These are phyloP conservation scores for Geotrichum phurueaensis DNA, from an alignment of 1,139 yeast species.

Conservation along the genomic window DNA sequence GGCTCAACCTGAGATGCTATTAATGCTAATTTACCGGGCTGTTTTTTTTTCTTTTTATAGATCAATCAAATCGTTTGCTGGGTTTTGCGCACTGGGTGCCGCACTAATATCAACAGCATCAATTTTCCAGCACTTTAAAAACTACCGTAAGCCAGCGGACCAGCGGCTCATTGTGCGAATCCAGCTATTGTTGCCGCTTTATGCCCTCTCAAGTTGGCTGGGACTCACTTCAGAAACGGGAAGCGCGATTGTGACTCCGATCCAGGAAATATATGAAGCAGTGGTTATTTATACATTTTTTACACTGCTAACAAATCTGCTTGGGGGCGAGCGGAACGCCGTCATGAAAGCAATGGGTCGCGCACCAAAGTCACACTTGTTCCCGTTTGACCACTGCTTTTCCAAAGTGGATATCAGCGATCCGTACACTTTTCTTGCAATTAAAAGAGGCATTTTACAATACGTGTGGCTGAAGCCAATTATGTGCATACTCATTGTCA, in stretches of 20 bases:
- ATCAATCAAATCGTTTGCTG: slow-evolving; percentile 14
- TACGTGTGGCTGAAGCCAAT: slow-evolving; percentile 93
- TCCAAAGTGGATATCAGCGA: slow-evolving; percentile 75
- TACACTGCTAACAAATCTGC: slow-evolving; percentile 68
- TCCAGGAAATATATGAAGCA: slow-evolving; percentile 89
- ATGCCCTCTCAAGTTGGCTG: slow-evolving; percentile 52
- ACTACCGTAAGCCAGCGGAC: slow-evolving; percentile 83
- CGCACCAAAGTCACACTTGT: slow-evolving; percentile 56
- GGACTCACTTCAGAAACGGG: slow-evolving; percentile 45
- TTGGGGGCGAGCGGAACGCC: slow-evolving; percentile 88
- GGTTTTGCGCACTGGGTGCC: slow-evolving; percentile 31
- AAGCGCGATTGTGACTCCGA: slow-evolving; percentile 58
- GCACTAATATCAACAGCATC: slow-evolving; percentile 42
- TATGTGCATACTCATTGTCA: slow-evolving; percentile 52
- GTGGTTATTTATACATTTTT: slow-evolving; percentile 92
- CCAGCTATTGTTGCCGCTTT: slow-evolving; percentile 52
- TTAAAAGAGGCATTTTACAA: slow-evolving; percentile 84
- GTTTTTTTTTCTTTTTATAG: neutral
- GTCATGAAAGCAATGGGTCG: slow-evolving; percentile 70
- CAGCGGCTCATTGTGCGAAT: slow-evolving; percentile 83
- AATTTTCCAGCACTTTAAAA: slow-evolving; percentile 49
- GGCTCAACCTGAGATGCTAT: neutral
- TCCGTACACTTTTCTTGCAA: slow-evolving; percentile 66
- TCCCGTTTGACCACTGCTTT: slow-evolving; percentile 54
- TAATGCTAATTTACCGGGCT: neutral